Evolutionary conservation across 306 rosid genomes (phyloP), one percentile per base, ranked within the genome.

Genomic region (Senna siamea): DNA sequence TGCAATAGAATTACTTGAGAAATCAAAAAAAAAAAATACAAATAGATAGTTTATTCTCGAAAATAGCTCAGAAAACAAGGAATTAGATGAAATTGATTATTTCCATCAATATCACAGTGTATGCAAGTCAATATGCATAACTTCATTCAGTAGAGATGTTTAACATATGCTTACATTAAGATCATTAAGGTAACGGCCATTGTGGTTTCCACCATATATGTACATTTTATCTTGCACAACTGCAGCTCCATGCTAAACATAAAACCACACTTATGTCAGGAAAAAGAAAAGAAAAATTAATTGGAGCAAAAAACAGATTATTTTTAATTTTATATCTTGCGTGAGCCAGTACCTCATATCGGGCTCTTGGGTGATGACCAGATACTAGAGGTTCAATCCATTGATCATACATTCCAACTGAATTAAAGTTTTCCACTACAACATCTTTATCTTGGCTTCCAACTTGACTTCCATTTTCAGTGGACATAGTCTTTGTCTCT

Each of bases 191-290:
- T 93, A 91, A 74, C 98, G 98, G 37, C 98, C 98, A 79, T 93
- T 93, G 86, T 93, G 97, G 81, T 91, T 93, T 84, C 98, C 98
- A 28, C 98, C 98, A 86, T 86, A 80, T 79, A 93, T 87, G 78
- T 91, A 93, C 96, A 89, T 83, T 89, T 87, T 91, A 84, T 93
- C 93, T 87, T 85, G 98, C 72, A 89, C 74, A 43, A 82, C 86
- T 70, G 96, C 89, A 53, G 97, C 96, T 82, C 92, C 98, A 82
- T 93, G 98, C 98, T 93, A 86, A 76, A 85, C 65, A 84, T 32
- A 41, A 11, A 79, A 53, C 78, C 1, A 80, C 28, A 48, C 57
- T 71, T 78, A 19, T 65, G 59, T 84, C 44, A 84, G 76, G 78
- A 15, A 69, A 48, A 14, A 1, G 5, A 4, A 53, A 47, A 64